Base-by-base conservation (phyloP, 441 rosid genomes). In the Syzygium syzygioides region DNA sequence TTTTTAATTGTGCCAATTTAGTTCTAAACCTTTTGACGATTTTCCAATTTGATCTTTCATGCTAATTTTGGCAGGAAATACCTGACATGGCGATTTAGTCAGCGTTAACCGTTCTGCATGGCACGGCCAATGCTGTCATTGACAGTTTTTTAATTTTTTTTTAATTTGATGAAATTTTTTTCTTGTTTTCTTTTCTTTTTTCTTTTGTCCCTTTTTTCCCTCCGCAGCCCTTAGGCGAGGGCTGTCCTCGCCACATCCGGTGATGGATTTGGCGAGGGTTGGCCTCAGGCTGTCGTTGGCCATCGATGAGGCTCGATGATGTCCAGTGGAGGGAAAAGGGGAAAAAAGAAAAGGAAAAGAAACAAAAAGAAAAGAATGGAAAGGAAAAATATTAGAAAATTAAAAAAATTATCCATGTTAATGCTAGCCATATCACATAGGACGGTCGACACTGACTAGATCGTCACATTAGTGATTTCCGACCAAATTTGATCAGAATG, bases 51-150 rank as follows among this genome's bases (percentile, higher is more conserved):
- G 37, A 14, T 32, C 48, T 0, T 68, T 64, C 20, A 0, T 2
- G 4, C 7, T 11, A 18, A 12, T 68, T 68, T 34, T 10, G 48
- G 2, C 4, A 2, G 48, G 9, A 68, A 68, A 68, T 68, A 2
- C 1, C 1, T 34, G 3, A 19, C 2, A 14, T 34, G 14, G 26
- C 0, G 2, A 3, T 34, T 1, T 68, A 68, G 7, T 12, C 4
- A 9, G 0, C 2, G 0, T 0, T 1, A 2, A 0, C 5, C 12
- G 7, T 68, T 1, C 11, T 34, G 3, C 1, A 6, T 68, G 8
- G 14, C 48, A 9, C 14, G 32, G 6, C 9, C 2, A 2, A 0
- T 8, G 4, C 10, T 17, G 6, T 4, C 0, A 10, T 66, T 0
- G 0, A 66, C 1, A 66, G 17, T 15, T 32, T 32, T 5, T 66